A percentile compares a stretch with the other conserved stretches of the same genome.
phyloP scores from a whole-genome alignment of 495 filamentous ascomycete genomes.

The Pyronema domesticum region DNA sequence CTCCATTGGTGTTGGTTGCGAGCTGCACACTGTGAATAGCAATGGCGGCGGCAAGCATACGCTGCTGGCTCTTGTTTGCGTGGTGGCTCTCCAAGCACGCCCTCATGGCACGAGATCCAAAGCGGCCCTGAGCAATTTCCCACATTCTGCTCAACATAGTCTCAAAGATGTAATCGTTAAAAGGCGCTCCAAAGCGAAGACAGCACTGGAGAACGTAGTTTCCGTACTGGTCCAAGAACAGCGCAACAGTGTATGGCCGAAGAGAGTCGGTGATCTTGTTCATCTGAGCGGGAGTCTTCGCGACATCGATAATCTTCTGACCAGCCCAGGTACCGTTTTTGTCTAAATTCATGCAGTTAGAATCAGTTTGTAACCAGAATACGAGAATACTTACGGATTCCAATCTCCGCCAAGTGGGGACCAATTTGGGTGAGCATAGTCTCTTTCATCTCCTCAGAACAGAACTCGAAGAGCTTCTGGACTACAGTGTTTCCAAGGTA shows the following conservation, averaged over 20 bases:
- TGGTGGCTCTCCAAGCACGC: conserved; percentile 95
- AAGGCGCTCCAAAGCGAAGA: conserved; percentile 70
- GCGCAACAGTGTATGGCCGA: conserved; percentile 64
- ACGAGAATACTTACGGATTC: conserved; percentile 38
- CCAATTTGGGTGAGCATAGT: conserved; percentile 77
- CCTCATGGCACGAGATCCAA: conserved; percentile 88
- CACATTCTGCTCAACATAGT: conserved; percentile 89
- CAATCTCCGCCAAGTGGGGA: conserved; percentile 87
- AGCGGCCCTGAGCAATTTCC: conserved; percentile 84
- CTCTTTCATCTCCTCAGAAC: conserved; percentile 76
- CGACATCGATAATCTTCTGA: conserved; percentile 97
- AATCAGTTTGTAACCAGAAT: background rate
- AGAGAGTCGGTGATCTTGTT: conserved; percentile 64
- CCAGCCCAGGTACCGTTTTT: conserved; percentile 99
- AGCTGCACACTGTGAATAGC: conserved; percentile 91
- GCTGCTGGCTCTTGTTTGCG: conserved; percentile 84
- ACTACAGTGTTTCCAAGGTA: conserved; percentile 99
- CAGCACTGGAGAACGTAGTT: conserved; percentile 97
- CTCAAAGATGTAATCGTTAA: conserved; percentile 94
- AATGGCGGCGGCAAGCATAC: conserved; percentile 86
- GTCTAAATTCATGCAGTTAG: conserved; percentile 28
- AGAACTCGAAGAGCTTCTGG: conserved; percentile 93
- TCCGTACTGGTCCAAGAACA: conserved; percentile 94
- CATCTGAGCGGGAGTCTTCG: conserved; percentile 70
- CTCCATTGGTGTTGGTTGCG: conserved; percentile 90